Evolutionary conservation across 2,329 filamentous ascomycete species (phyloP).

Genomic region (Cladosporium sp.): DNA sequence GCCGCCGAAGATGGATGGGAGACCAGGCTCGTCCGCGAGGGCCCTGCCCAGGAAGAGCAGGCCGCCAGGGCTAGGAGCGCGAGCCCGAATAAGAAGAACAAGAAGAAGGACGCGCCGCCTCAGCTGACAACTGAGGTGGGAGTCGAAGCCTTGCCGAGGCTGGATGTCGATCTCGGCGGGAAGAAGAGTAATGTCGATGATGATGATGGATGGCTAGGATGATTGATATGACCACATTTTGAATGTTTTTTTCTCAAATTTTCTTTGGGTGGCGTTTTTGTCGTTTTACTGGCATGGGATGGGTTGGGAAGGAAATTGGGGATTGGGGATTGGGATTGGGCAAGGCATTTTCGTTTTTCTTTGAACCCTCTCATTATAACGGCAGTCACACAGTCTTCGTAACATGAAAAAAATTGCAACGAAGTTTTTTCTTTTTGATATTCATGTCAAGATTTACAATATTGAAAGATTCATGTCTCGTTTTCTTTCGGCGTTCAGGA

Average conservation of each 20-base stretch:
- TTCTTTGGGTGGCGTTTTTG: conserved; percentile 1
- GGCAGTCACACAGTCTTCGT: conserved; percentile 12
- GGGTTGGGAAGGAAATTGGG: neutral
- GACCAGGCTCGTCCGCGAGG: conserved; percentile 73
- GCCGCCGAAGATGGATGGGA: conserved; percentile 87
- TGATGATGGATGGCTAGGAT: conserved; percentile 31
- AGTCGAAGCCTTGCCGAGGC: conserved; percentile 18
- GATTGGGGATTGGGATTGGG: neutral
- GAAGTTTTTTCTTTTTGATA: neutral
- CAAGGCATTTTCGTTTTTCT: conserved; percentile 1
- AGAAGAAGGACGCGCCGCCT: conserved; percentile 24
- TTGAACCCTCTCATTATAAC: neutral
- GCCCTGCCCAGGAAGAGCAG: conserved; percentile 49
- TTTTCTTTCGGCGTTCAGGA: too few relatives aligned
- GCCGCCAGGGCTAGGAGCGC: conserved; percentile 31
- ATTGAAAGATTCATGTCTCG: too few relatives aligned
- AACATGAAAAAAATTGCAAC: neutral
- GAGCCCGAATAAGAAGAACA: conserved; percentile 39
- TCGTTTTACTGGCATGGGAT: neutral
- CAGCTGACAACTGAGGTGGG: conserved; percentile 20
- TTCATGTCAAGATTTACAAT: too few relatives aligned
- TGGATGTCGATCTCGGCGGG: conserved; percentile 23
- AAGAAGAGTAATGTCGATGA: conserved; percentile 17
- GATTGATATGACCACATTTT: conserved; percentile 12
- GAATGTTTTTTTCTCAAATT: neutral